Evolutionary conservation across 108 stramenopile species (phyloP), one percentile per base, ranked within the genome.

Genomic region (Cyclotella kingstonii): DNA sequence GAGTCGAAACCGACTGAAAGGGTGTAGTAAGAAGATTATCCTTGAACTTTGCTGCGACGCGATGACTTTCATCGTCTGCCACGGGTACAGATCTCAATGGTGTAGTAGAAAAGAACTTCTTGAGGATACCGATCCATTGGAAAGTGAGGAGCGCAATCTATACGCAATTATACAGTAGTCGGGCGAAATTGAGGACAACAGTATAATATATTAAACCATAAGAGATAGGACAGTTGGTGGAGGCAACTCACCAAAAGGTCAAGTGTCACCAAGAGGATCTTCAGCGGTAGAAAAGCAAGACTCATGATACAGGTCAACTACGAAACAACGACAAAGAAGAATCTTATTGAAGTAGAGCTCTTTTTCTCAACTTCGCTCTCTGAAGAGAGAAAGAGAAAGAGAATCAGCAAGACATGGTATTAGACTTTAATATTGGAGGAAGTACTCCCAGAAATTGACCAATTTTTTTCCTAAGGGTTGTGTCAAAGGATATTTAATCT

Each of bases 111-210:
- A 83, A 48, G 44, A 81, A 26, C 44, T 84, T 84, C 60, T 79
- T 81, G 51, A 95, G 22, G 51, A 79, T 69, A 38, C 71, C 73
- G 54, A 94, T 46, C 93, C 89, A 90, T 60, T 82, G 78, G 62
- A 94, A 89, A 51, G 89, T 89, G 38, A 87, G 41, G 29, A 90
- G 21, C 11, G 87, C 81, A 52, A 92, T 68, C 90, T 55, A 27
- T 21, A 5, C 48, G 15, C 21, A 23, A 46, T 46, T 22, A 46
- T 29, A 44, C 42, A 21, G 47, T 12, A 62, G 0, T 28, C 18
- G 35, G 39, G 23, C 10, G 39, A 26, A 28, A 52, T 10, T 2
- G 61, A 43, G 47, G 7, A 54, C 14, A 33, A 15, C 12, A 29
- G 26, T 18, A 41, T 21, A 43, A 28, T 3, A 19, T 25, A 35